Conservation (phyloP, 805 yeast species). For the Allodekkera sacchari region DNA sequence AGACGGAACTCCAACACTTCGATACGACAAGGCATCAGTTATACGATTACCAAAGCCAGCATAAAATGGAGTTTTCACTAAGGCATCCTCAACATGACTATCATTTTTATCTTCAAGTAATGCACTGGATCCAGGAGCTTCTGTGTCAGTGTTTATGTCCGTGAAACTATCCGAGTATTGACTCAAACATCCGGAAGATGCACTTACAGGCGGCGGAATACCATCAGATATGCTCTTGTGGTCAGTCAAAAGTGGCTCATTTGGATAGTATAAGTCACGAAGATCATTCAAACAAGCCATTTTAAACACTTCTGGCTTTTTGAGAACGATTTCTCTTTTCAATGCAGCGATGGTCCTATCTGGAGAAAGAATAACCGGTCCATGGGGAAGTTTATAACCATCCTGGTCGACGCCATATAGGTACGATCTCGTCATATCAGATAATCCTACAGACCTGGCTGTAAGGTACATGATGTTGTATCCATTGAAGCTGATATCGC, state of each 20-base stretch:
- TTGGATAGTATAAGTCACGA: conserved; percentile 47
- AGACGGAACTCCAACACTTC: conserved; percentile 89
- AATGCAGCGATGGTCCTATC: conserved; percentile 96
- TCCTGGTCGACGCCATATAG: conserved; percentile 70
- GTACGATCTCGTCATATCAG: conserved; percentile 85
- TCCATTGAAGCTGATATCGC: conserved; percentile 82
- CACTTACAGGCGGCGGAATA: background rate
- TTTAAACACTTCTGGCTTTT: conserved; percentile 96
- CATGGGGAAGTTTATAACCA: conserved; percentile 65
- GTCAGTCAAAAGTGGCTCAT: conserved; percentile 2
- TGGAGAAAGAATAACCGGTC: conserved; percentile 93
- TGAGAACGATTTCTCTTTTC: conserved; percentile 81
- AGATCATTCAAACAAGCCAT: conserved; percentile 94
- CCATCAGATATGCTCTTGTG: conserved; percentile 1
- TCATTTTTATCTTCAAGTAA: conserved; percentile 1
- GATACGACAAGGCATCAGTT: conserved; percentile 91
- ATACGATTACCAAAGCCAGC: conserved; percentile 97
- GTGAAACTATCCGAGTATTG: conserved; percentile 9
- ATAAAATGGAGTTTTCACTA: conserved; percentile 63
- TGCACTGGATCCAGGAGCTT: background rate
- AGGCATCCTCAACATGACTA: background rate
- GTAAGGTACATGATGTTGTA: conserved; percentile 91
- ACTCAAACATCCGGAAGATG: background rate
- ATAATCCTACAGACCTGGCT: conserved; percentile 92
- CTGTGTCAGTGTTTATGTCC: conserved; percentile 12